Percentiles rank a stretch among this genome's conserved stretches.
Evolutionary conservation across 768 basidiomycete genomes (phyloP).

Genomic region (Lactifluus pinguis): DNA sequence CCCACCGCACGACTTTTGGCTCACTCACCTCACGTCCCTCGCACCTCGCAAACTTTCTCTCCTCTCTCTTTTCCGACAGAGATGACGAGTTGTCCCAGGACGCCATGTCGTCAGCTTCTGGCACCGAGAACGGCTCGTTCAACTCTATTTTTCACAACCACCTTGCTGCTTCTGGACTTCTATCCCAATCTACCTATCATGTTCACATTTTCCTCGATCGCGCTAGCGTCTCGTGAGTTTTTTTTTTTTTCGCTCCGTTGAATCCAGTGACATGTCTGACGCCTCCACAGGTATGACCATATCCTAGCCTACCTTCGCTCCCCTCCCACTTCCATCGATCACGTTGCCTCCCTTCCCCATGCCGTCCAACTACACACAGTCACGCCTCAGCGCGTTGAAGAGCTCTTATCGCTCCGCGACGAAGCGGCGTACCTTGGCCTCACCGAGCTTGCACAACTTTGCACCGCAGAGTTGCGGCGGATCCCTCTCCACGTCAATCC

Average conservation of each 20-base stretch:
- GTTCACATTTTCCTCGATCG: slow-evolving; percentile 75
- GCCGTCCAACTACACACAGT: slow-evolving; percentile 38
- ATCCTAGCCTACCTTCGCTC: slow-evolving; percentile 67
- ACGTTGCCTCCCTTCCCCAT: slow-evolving; percentile 49
- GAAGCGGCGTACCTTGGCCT: slow-evolving; percentile 73
- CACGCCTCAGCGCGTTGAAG: slow-evolving; percentile 39
- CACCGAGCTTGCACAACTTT: slow-evolving; percentile 52
- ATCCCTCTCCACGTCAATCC: slow-evolving; percentile 23
- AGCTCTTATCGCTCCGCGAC: slow-evolving; percentile 66
- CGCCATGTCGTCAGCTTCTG: slow-evolving; percentile 50
- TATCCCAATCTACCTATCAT: slow-evolving; percentile 34
- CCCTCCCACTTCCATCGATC: slow-evolving; percentile 35
- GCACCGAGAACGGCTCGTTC: slow-evolving; percentile 35
- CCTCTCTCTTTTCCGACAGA: slow-evolving; percentile 24
- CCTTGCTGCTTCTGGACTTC: slow-evolving; percentile 48
- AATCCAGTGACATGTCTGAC: background rate
- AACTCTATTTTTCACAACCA: slow-evolving; percentile 52
- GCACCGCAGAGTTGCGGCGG: slow-evolving; percentile 58
- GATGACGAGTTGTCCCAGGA: slow-evolving; percentile 32
- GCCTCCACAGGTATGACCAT: slow-evolving; percentile 49
- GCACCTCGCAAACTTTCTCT: slow-evolving; percentile 38
- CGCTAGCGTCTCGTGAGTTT: slow-evolving; percentile 66
- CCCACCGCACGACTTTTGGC: slow-evolving; percentile 54
- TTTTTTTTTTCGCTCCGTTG: background rate
- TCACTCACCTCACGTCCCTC: slow-evolving; percentile 66